Evolutionary conservation across 2,329 filamentous ascomycete genomes (phyloP), one percentile per base, ranked within the genome.

Genomic region (Fonsecaea multimorphosa): DNA sequence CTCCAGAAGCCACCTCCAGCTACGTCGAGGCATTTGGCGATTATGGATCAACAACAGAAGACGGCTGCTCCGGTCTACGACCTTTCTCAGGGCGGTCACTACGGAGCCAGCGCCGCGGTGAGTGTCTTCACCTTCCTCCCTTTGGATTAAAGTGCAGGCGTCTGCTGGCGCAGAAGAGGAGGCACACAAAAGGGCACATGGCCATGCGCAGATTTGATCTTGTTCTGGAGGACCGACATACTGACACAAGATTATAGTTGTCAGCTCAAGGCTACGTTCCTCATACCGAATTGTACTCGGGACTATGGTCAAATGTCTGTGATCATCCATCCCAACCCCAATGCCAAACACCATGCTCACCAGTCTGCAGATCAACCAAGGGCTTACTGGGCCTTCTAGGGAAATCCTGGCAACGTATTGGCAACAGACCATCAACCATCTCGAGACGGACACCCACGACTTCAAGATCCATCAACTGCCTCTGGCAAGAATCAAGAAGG

Each of bases 381-480:
- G 95, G 57, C 85, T 99, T 55, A 91, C 89, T 65, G 93, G 93
- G 68, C 90, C 91, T 68, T 97, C 97, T 79, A 94, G 96, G 77
- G 95, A 99, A 78, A 97, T 98, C 74, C 84, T 99, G 73, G 97
- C 96, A 51, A 97, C 94, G 5, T 99, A 99, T 82, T 99, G 95
- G 95, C 95, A 99, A 79, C 94, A 99, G 76, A 95, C 93, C 69
- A 97, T 99, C 81, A 94, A 90, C 72, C 93, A 96, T 77, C 87
- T 99, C 65, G 95, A 99, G 81, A 92, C 87, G 66, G 95, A 98
- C 74, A 92, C 91, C 56, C 95, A 99, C 78, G 95, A 99, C 79
- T 99, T 98, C 85, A 99, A 99, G 81, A 87, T 98, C 63, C 95
- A 99, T 78, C 95, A 98, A 78, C 85, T 99, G 44, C 95, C 95